These are phyloP conservation scores for Bromus sterilis DNA, from an alignment of 176 grass and related monocot genomes.

Conservation along the genomic window DNA sequence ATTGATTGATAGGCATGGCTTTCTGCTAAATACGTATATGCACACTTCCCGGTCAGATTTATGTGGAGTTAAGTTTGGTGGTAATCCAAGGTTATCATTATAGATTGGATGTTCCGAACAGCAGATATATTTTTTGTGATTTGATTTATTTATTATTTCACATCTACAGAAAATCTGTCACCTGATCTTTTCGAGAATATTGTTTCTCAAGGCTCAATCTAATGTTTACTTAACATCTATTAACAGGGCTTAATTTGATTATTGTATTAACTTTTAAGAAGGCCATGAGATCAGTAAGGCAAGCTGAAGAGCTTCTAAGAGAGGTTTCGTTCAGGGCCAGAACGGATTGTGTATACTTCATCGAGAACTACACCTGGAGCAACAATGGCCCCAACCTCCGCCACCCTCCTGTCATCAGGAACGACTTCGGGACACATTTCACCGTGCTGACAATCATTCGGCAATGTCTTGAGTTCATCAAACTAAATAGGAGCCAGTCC, in stretches of 20 bases:
- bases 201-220: neutral
- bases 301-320: slow-evolving; percentile 66
- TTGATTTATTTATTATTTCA: no score
- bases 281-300: slow-evolving; percentile 37
- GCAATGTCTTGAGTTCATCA: slow-evolving; percentile 84
- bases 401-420: slow-evolving; percentile 48
- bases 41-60: no score
- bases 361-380: slow-evolving; percentile 74
- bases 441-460: slow-evolving; percentile 59
- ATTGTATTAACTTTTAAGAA: slow-evolving; percentile 84
- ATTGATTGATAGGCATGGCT: no score
- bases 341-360: slow-evolving; percentile 79
- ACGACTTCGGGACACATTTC: slow-evolving; percentile 79
- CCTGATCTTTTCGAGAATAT: neutral
- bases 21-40: no score
- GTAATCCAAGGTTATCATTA: neutral
- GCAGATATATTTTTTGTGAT: neutral
- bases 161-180: neutral
- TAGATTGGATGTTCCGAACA: slow-evolving; percentile 11
- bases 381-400: slow-evolving; percentile 31
- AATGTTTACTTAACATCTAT: slow-evolving; percentile 1
- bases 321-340: slow-evolving; percentile 73
- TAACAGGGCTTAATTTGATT: slow-evolving; percentile 66
- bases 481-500: slow-evolving; percentile 50
- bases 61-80: neutral